Evolutionary conservation across 345 rosid genomes (phyloP).

Genomic region (Mercurialis annua): DNA sequence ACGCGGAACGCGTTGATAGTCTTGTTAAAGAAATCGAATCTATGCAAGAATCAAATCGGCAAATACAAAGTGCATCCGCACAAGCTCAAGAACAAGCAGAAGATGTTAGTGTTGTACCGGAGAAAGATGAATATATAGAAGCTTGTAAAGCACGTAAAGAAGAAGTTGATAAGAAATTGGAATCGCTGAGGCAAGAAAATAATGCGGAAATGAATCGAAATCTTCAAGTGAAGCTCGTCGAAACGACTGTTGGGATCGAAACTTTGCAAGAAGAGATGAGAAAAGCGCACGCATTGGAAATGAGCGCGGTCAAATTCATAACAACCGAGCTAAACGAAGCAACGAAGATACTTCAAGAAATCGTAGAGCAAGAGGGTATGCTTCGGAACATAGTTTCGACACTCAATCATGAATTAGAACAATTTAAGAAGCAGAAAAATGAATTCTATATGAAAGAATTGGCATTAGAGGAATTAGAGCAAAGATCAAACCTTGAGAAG

Average conservation of each 20-base stretch:
- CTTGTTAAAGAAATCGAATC: constrained; percentile 55
- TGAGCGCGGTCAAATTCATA: constrained; percentile 44
- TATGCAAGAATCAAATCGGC: constrained; percentile 55
- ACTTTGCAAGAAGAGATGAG: constrained; percentile 56
- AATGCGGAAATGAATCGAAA: constrained; percentile 44
- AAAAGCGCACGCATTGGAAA: constrained; percentile 53
- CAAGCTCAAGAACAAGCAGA: constrained; percentile 46
- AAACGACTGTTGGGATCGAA: constrained; percentile 65
- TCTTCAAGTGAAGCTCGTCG: constrained; percentile 50
- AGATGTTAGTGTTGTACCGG: constrained; percentile 36
- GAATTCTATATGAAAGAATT: constrained; percentile 31
- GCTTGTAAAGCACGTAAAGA: constrained; percentile 43
- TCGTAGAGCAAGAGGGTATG: constrained; percentile 59
- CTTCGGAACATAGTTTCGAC: constrained; percentile 44
- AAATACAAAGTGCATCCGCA: constrained; percentile 47
- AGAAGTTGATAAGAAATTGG: constrained; percentile 46
- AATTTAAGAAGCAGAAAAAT: constrained; percentile 38
- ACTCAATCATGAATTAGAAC: constrained; percentile 53
- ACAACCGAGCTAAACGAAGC: constrained; percentile 70
- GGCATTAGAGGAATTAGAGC: neutral
- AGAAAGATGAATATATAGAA: constrained; percentile 40
- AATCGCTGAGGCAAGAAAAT: constrained; percentile 36
- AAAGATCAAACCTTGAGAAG: constrained; percentile 23
- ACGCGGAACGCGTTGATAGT: constrained; percentile 41
- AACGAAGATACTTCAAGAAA: constrained; percentile 52